Evolutionary conservation across 805 yeast genomes (phyloP), one percentile per base, ranked within the genome.

Genomic region (Schwanniomyces vanrijiae): DNA sequence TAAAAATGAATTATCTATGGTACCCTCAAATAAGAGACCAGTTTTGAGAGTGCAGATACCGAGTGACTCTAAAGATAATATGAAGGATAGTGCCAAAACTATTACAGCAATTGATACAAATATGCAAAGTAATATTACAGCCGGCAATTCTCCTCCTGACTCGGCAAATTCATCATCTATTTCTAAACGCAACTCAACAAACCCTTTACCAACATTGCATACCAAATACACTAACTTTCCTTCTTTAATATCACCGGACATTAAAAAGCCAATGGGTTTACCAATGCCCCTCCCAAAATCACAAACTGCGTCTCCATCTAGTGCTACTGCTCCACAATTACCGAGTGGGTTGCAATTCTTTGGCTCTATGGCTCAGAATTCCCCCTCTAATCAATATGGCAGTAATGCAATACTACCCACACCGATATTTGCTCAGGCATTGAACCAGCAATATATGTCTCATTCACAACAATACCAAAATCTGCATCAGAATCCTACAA

Each of bases 1-100:
- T 18, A 25, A 31, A 11, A 34, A 22, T 16, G 40, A 38, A 10
- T 18, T 13, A 4, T 38, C 31, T 18, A 18, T 25, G 2, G 37
- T 40, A 9, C 38, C 49, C 5, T 26, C 24, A 13, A 26, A 22
- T 28, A 57, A 66, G 42, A 64, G 90, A 49, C 90, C 90, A 1
- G 75, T 83, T 1, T 64, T 84, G 39, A 64, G 88, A 46, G 84
- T 84, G 9, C 82, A 82, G 54, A 84, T 84, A n/a, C 90, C 90
- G 1, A 69, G 68, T 4, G 81, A 75, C 56, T 51, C 68, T 44
- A 68, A 69, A 45, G 56, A 63, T 21, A 56, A 50, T 41, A 59
- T 63, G 51, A 48, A 66, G 46, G 72, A 73, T 59, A 62, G 78
- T 56, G 73, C 78, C 43, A 55, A 70, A 21, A 75, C 82, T 0